Percentiles rank a stretch among this genome's conserved stretches.
Evolutionary conservation across 2,329 filamentous ascomycete species (phyloP).

Genomic region (Pyrenophora graminea): DNA sequence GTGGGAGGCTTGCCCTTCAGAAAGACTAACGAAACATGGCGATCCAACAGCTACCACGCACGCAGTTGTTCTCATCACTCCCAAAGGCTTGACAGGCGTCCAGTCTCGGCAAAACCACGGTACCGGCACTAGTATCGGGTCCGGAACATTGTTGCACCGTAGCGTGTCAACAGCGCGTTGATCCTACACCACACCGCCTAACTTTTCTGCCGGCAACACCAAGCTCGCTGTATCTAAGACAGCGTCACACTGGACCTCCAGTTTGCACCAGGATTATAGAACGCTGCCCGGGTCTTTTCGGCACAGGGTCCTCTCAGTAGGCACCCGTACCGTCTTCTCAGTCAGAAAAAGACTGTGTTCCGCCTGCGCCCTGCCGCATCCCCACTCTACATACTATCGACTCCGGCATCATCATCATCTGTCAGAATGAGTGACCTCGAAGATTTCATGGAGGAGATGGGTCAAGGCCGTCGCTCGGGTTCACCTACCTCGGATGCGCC

Average conservation of each 20-base stretch:
- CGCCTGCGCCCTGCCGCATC: background rate
- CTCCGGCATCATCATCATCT: background rate
- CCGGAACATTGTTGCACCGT: conserved; percentile 16
- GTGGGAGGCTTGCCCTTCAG: conserved; percentile 36
- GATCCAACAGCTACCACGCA: conserved; percentile 25
- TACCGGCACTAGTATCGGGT: conserved; percentile 4
- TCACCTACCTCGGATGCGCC: conserved; percentile 8
- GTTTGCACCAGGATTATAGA: background rate
- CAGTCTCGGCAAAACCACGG: background rate
- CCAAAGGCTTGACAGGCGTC: conserved; percentile 9
- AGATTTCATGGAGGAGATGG: conserved; percentile 19
- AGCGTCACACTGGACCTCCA: background rate
- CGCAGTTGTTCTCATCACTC: conserved; percentile 16
- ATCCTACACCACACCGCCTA: conserved; percentile 25
- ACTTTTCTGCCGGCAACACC: conserved; percentile 29
- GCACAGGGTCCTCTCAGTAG: conserved; percentile 1
- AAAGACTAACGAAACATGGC: conserved; percentile 35
- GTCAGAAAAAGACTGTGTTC: background rate
- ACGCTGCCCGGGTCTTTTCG: conserved; percentile 2
- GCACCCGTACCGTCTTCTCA: background rate
- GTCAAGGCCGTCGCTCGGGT: background rate
- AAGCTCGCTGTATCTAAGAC: conserved; percentile 1
- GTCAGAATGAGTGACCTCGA: conserved; percentile 20
- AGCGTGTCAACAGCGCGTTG: conserved; percentile 13
- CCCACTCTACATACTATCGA: background rate